Percentiles rank a stretch among this genome's conserved stretches.
Conservation (phyloP, 164 flowering plant species). For the Vitis riparia region DNA sequence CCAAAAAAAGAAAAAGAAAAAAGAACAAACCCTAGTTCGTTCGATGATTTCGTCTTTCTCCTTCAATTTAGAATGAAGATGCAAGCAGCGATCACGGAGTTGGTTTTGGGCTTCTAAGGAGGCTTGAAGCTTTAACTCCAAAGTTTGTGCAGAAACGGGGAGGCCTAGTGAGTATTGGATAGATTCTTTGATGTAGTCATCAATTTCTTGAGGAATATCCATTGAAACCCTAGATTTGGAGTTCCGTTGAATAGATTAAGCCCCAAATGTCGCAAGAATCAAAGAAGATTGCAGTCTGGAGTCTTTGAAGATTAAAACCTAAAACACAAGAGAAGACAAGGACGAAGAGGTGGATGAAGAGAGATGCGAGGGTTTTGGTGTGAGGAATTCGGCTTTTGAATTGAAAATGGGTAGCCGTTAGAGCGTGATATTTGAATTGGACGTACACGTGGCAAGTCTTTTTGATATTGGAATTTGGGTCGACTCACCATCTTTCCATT, state of each 20-base stretch:
- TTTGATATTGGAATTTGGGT: no score
- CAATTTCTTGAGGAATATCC: slow-evolving; percentile 62
- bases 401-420: slow-evolving; percentile 21
- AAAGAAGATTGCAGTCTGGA: background rate
- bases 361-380: background rate
- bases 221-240: slow-evolving; percentile 22
- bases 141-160: slow-evolving; percentile 48
- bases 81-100: slow-evolving; percentile 44
- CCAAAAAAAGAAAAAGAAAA: background rate
- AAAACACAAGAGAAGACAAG: background rate
- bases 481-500: no score
- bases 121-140: slow-evolving; percentile 57
- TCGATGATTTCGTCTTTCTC: slow-evolving; percentile 68
- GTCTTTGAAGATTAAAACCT: no score
- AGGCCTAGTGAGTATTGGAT: slow-evolving; percentile 66
- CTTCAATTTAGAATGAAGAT: slow-evolving; percentile 43
- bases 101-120: slow-evolving; percentile 47
- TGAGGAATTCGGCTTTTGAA: background rate
- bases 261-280: background rate
- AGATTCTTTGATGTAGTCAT: slow-evolving; percentile 64
- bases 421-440: slow-evolving; percentile 1
- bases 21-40: slow-evolving; percentile 60
- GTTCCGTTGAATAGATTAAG: background rate
- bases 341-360: background rate
- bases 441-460: no score